These are phyloP conservation scores for Gossypium trilobum DNA, from an alignment of 441 rosid species.

Conservation along the genomic window DNA sequence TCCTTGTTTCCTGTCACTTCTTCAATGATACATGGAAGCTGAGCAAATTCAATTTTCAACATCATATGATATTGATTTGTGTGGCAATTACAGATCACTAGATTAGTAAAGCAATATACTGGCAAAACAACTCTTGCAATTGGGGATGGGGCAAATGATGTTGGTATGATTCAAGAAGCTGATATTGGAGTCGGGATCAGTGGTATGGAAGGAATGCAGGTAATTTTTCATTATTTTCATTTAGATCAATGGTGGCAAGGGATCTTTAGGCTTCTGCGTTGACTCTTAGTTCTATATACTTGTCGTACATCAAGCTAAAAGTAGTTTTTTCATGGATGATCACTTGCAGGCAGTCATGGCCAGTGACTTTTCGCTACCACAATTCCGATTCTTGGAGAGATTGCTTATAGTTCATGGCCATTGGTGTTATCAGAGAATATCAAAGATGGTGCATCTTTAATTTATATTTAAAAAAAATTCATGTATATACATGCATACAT, in stretches of 20 bases:
- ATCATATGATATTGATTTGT: not conserved
- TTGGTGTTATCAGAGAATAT: slow-evolving; percentile 68
- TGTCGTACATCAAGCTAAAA: not conserved
- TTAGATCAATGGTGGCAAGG: not conserved
- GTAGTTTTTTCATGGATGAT: not conserved
- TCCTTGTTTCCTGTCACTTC: not conserved
- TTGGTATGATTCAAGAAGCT: slow-evolving; percentile 89
- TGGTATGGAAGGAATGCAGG: slow-evolving; percentile 76
- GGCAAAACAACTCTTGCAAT: slow-evolving; percentile 52
- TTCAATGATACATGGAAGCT: not conserved
- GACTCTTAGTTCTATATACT: not conserved
- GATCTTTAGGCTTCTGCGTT: no score
- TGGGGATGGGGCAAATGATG: slow-evolving; percentile 79
- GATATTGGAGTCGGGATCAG: slow-evolving; percentile 74
- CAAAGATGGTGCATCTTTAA: slow-evolving; percentile 42
- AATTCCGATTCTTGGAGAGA: slow-evolving; percentile 55
- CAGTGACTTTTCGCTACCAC: slow-evolving; percentile 60
- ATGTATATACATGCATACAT: not conserved
- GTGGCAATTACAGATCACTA: slow-evolving; percentile 35
- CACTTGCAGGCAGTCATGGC: slow-evolving; percentile 66
- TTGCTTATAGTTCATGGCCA: slow-evolving; percentile 63
- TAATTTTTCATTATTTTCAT: slow-evolving; percentile 9
- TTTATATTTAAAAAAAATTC: not conserved
- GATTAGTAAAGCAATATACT: slow-evolving; percentile 50
- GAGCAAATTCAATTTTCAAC: not conserved